These are phyloP conservation scores for Tolypocladium ophioglossoides DNA, from an alignment of 2,329 filamentous ascomycete genomes.

Conservation along the genomic window DNA sequence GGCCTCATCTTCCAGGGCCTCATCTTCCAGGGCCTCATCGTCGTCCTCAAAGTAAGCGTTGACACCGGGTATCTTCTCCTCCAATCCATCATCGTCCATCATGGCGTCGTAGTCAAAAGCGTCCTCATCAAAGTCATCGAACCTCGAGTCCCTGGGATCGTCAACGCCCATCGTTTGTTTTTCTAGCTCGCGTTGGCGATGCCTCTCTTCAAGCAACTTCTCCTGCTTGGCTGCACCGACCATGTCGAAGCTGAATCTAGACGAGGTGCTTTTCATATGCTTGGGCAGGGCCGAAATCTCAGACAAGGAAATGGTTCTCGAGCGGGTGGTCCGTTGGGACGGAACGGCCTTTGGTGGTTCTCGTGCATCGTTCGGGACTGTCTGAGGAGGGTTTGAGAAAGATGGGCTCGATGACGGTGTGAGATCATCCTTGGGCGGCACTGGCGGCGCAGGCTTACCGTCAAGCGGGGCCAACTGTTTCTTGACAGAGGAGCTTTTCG, in stretches of 20 bases:
- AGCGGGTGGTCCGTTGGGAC: slow-evolving; percentile 26
- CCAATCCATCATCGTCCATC: slow-evolving; percentile 54
- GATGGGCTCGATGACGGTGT: slow-evolving; percentile 8
- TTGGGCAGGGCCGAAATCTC: slow-evolving; percentile 42
- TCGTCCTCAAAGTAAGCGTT: slow-evolving; percentile 19
- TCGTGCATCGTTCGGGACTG: slow-evolving; percentile 9
- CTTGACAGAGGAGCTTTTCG: slow-evolving; percentile 6
- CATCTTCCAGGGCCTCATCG: not conserved
- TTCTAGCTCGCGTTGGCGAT: slow-evolving; percentile 55
- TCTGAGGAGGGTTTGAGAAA: slow-evolving; percentile 11
- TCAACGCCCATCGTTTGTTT: slow-evolving; percentile 34
- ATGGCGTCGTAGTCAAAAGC: slow-evolving; percentile 51
- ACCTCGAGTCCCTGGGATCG: slow-evolving; percentile 38
- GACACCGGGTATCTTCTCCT: slow-evolving; percentile 56
- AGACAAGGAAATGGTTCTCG: slow-evolving; percentile 42
- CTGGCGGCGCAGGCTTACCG: slow-evolving; percentile 17
- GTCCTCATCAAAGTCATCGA: slow-evolving; percentile 53
- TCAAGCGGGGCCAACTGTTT: slow-evolving; percentile 3
- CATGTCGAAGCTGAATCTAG: slow-evolving; percentile 75
- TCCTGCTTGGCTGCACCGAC: slow-evolving; percentile 57
- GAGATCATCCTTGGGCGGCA: slow-evolving; percentile 27
- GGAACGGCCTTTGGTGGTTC: slow-evolving; percentile 9
- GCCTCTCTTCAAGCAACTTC: slow-evolving; percentile 61
- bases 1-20: slow-evolving; percentile 10
- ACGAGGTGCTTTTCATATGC: slow-evolving; percentile 68